Conservation (phyloP, 257 asterid genomes). For the Solanum habrochaites region DNA sequence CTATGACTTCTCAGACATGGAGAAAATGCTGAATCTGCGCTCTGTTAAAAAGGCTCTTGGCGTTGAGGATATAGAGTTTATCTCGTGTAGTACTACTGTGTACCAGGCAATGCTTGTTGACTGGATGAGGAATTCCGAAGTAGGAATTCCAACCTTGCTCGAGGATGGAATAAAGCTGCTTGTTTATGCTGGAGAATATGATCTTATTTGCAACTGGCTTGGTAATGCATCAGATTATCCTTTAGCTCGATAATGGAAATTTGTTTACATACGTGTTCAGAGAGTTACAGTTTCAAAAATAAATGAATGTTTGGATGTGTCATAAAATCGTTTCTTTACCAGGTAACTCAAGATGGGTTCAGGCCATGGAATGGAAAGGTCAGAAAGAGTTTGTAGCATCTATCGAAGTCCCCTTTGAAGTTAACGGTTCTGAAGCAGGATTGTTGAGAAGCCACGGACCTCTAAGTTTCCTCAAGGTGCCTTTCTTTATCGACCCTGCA, state of each 20-base stretch:
- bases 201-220: slow-evolving; percentile 34
- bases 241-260: background rate
- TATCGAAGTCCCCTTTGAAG: slow-evolving; percentile 54
- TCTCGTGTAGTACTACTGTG: slow-evolving; percentile 22
- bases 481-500: background rate
- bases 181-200: slow-evolving; percentile 29
- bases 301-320: background rate
- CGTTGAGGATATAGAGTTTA: slow-evolving; percentile 21
- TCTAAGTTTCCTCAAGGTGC: slow-evolving; percentile 81
- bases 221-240: slow-evolving; percentile 5
- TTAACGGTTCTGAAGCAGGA: slow-evolving; percentile 73
- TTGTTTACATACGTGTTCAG: too few species aligned
- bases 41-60: slow-evolving; percentile 25
- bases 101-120: slow-evolving; percentile 19
- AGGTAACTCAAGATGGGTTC: slow-evolving; percentile 98
- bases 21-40: slow-evolving; percentile 12
- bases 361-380: slow-evolving; percentile 92
- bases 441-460: slow-evolving; percentile 63
- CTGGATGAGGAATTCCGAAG: slow-evolving; percentile 29
- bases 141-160: slow-evolving; percentile 21
- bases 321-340: background rate
- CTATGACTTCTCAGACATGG: slow-evolving; percentile 31
- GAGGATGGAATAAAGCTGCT: slow-evolving; percentile 26
- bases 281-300: background rate
- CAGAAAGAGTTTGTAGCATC: slow-evolving; percentile 55